Evolutionary conservation across 306 rosid genomes (phyloP).

Genomic region (Sesbania bispinosa): DNA sequence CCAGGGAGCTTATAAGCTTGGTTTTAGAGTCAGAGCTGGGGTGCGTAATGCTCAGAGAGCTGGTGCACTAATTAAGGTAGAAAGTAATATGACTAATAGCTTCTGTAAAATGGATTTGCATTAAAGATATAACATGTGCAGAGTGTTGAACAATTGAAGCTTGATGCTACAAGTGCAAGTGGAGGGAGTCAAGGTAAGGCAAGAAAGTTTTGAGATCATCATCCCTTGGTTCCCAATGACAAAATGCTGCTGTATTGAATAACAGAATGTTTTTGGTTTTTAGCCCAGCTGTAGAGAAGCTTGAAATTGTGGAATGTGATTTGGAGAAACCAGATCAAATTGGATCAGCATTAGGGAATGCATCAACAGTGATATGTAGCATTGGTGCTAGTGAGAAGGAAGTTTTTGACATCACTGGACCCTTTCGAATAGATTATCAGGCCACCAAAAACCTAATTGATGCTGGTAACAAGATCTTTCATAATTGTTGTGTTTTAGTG

Average conservation of each 20-base stretch:
- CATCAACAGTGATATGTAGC: constrained; percentile 78
- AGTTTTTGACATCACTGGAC: constrained; percentile 85
- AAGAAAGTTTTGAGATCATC: constrained; percentile 29
- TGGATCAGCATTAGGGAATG: constrained; percentile 66
- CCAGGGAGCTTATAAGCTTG: constrained; percentile 97
- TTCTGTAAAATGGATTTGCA: constrained; percentile 17
- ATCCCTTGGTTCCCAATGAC: constrained; percentile 11
- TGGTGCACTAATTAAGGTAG: constrained; percentile 61
- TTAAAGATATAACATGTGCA: constrained; percentile 40
- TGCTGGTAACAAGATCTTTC: constrained; percentile 54
- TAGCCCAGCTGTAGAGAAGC: constrained; percentile 99
- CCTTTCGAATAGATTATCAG: constrained; percentile 79
- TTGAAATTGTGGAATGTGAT: constrained; percentile 96
- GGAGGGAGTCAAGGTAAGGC: constrained; percentile 59
- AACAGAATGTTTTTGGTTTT: constrained; percentile 80
- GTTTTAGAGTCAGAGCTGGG: constrained; percentile 86
- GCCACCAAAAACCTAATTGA: constrained; percentile 82
- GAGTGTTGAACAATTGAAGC: constrained; percentile 73
- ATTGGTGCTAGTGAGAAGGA: constrained; percentile 99
- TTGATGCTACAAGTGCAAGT: constrained; percentile 46
- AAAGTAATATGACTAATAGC: background rate
- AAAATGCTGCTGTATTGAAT: constrained; percentile 44
- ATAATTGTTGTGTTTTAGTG: background rate
- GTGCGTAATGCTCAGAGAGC: constrained; percentile 77
- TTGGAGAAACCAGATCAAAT: constrained; percentile 71